Base-by-base conservation (phyloP, 2,329 filamentous ascomycete genomes). In the Fusarium sp. region DNA sequence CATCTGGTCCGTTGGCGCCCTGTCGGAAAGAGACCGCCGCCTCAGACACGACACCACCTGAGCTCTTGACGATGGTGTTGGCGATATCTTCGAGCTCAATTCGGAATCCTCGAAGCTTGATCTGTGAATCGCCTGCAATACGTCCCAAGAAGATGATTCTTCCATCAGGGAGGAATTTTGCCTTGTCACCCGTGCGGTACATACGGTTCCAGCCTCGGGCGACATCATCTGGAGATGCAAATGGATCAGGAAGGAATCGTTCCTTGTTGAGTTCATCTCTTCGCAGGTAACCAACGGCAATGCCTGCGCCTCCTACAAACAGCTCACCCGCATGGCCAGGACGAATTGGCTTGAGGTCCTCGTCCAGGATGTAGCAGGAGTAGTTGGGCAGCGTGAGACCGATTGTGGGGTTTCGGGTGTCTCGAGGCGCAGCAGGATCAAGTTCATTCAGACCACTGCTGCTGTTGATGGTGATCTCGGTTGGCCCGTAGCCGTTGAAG, bases 51-150 rank as follows among this genome's bases (percentile, higher is more conserved):
- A n/a, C 11, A 16, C 31, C 40, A 5, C 9, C 16, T 5, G 59
- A 35, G 16, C n/a, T 56, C 10, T 22, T 29, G 22, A 69, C 29
- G 5, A 81, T 73, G 6, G 65, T 70, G 16, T 59, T 64, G 45
- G 78, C 79, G 3, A 82, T 65, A 2, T 89, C 87, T 3, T 75
- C 69, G 0, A 89, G 77, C 9, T 89, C 87, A 27, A 88, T 82
- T 1, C 85, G 80, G 7, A 84, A 56, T 0, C 85, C 85, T 1
- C 81, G 79, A 4, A 88, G 75, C 73, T 88, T 88, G 69, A 87
- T 73, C 35, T 86, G 83, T 0, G 80, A 82, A 70, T 87, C 84
- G 2, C 82, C 83, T 1, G 52, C 75, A 6, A 83, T 81, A 3
- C 85, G 82, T 3, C 82, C 81, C 6, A 79, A 59, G 60, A 83